Percentiles rank a stretch among this genome's conserved stretches.
Conservation (phyloP, 768 basidiomycete species). For the Pulveroboletus ravenelii region DNA sequence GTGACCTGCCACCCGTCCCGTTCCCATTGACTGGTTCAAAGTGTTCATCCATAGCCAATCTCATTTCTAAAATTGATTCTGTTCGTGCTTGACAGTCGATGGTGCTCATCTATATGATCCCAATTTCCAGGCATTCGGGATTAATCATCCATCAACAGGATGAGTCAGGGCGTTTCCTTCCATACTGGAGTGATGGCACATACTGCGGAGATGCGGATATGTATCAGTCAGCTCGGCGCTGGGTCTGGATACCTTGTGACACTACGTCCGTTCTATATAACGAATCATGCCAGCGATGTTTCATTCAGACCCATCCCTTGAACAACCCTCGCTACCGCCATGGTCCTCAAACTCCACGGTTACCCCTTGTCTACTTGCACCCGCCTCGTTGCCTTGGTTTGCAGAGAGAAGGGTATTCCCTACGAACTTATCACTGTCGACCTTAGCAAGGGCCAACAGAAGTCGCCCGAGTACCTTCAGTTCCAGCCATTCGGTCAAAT, state of each 20-base stretch:
- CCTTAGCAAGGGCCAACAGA: slow-evolving; percentile 42
- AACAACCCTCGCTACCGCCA: slow-evolving; percentile 9
- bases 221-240: too few relatives aligned
- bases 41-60: not conserved
- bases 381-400: slow-evolving; percentile 44
- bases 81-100: too few relatives aligned
- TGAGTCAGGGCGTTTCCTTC: not conserved
- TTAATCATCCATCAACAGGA: slow-evolving; percentile 2
- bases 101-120: too few relatives aligned
- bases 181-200: not conserved
- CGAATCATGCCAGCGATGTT: not conserved
- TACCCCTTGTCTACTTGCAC: slow-evolving; percentile 41
- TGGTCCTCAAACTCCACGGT: slow-evolving; percentile 38
- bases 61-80: too few relatives aligned
- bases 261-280: not conserved
- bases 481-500: slow-evolving; percentile 59
- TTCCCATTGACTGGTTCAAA: too few relatives aligned
- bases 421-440: slow-evolving; percentile 49
- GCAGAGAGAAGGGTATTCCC: slow-evolving; percentile 53
- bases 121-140: not conserved
- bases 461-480: slow-evolving; percentile 37
- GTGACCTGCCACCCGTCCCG: too few relatives aligned
- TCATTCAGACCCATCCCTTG: not conserved
- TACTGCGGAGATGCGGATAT: too few relatives aligned
- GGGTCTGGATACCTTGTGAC: too few relatives aligned